Evolutionary conservation across 2,329 filamentous ascomycete genomes (phyloP), one percentile per base, ranked within the genome.

Genomic region (Ambrosiella xylebori): DNA sequence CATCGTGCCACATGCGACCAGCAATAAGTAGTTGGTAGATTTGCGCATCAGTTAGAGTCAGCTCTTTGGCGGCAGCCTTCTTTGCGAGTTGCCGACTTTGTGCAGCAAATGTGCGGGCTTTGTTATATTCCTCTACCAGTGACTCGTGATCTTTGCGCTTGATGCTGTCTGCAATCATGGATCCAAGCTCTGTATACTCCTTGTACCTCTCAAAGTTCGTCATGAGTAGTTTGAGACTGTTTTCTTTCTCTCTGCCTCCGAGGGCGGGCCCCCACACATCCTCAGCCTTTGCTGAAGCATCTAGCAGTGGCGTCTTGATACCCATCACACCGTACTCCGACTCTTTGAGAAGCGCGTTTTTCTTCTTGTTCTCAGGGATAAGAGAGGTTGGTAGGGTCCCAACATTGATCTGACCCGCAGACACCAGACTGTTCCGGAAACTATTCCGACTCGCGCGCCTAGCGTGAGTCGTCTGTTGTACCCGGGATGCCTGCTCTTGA

Each of bases 231-330:
- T 90, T 94, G 58, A 98, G 75, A 61, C 84, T 84, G 66, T 90
- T 86, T 66, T 97, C 93, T 66, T 91, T 89, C 65, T 97, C 90
- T 36, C 88, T 82, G 2, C 93, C 93, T 54, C 89, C 88, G 41
- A 98, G 71, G 1, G 93, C 91, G 1, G 93, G 93, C 0, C 93
- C 93, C 90, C 94, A 98, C 7, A 98, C 86, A 65, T 98, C 93
- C 69, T 97, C 89, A 0, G 91, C 93, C 69, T 96, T 96, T 61
- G 89, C 86, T 0, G 88, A 88, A 9, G 94, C 88, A 65, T 97
- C 93, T 8, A 93, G 76, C 57, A 98, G 74, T 15, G 93, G 91
- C 1, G 77, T 79, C 67, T 95, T 94, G 69, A 98, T 95, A 9
- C 88, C 89, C 66, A 85, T 75, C 7, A 94, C 83, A 56, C 89